Evolutionary conservation across 129 eudicot species (phyloP), one percentile per base, ranked within the genome.

Genomic region (Ambrosia trifida): DNA sequence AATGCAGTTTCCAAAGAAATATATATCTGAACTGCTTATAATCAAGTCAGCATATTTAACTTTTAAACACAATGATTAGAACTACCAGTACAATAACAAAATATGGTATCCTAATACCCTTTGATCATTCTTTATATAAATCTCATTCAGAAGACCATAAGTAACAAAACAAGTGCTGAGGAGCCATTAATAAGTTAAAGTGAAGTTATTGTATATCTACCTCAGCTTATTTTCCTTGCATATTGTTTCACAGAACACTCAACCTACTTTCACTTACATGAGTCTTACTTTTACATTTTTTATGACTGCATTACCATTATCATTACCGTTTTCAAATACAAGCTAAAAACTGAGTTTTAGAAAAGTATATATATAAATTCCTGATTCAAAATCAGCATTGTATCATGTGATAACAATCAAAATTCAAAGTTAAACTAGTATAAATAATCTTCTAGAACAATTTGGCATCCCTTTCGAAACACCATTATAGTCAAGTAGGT

Each of bases 241-340:
- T 41, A 64, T 53, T 51, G 36, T 33, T 47, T 62, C 2, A 10
- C 11, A 1, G 31, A 64, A 20, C 31, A 38, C 41, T 36, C 16
- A 50, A 50, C 24, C 43, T 60, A 11, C 40, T 16, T 33, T 73
- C 40, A 8, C 18, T 73, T 49, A 47, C 17, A 20, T 28, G 32
- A 49, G 45, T 43, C 76, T 16, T 59, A 35, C 1, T 60, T 30
- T 16, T 59, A 35, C 1, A 45, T 30, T 72, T 16, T 45, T 32
- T 19, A 4, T 60, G 49, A 12, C 60, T 12, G 17, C 14, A 40
- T 44, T 58, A 72, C 58, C 76, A 59, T 57, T 28, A 41, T 28
- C 14, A 40, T 44, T 58, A 72, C 58, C 76, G 44, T 57, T 28
- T 57, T 28, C 67, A 71, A 31, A 24, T 72, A 44, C 56, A 66